Percentiles rank a stretch among this genome's conserved stretches.
Conservation (phyloP, 352 stramenopile species). For the Globisporangium nagaii region DNA sequence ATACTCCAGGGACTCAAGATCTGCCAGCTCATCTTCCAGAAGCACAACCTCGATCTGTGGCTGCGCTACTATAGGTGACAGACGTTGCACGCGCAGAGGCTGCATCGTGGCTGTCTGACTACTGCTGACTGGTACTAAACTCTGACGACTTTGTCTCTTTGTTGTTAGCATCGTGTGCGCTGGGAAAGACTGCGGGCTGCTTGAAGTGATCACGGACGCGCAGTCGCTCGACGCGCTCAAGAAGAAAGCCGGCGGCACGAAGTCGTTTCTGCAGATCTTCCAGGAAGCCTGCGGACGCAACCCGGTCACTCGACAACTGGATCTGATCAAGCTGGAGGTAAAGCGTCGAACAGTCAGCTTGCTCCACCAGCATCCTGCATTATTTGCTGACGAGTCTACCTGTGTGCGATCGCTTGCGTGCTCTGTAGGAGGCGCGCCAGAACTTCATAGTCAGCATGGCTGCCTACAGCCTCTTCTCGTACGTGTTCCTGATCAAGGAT, state of each 20-base stretch:
- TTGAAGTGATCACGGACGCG: conserved; percentile 94
- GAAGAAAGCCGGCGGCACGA: conserved; percentile 64
- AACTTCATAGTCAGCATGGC: conserved; percentile 95
- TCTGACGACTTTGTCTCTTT: not conserved
- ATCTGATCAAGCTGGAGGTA: conserved; percentile 35
- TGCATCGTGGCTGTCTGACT: no score
- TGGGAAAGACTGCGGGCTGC: conserved; percentile 87
- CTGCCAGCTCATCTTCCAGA: conserved; percentile 92
- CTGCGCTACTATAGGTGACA: conserved; percentile 87
- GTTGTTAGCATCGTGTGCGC: conserved; percentile 87
- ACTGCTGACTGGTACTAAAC: not conserved
- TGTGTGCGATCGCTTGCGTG: no score
- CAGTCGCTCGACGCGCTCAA: conserved; percentile 96
- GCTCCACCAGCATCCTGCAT: not conserved
- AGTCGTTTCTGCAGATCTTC: conserved; percentile 45
- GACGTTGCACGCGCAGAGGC: no score
- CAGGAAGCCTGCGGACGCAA: conserved; percentile 37
- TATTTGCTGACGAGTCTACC: no score
- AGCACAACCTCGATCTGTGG: conserved; percentile 86
- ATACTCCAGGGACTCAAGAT: conserved; percentile 93
- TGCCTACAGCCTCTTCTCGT: conserved; percentile 95
- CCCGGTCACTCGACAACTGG: conserved; percentile 29
- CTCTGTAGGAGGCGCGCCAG: conserved; percentile 78
- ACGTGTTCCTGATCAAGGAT: conserved; percentile 97
- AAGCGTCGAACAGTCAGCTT: not conserved